Base-by-base conservation (phyloP, 2,329 filamentous ascomycete genomes). In the Diplodia corticola region DNA sequence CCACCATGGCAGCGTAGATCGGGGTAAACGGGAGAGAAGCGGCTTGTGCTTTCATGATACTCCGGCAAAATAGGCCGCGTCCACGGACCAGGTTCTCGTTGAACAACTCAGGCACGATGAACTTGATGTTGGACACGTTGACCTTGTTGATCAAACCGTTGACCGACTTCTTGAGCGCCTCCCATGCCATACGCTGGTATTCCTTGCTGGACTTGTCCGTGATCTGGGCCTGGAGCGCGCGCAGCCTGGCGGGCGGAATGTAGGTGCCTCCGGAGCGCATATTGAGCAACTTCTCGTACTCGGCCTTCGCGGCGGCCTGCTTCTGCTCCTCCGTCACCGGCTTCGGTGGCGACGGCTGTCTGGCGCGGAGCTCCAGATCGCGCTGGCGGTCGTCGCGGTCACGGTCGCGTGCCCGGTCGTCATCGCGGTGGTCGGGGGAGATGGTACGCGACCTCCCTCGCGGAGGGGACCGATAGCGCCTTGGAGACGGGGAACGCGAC, bases 141-240 rank as follows among this genome's bases (percentile, higher is more conserved):
- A 97, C 91, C 83, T 99, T 99, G 85, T 99, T 99, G 85, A 99
- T 97, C 70, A 99, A 82, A 72, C 95, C 95, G 76, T 99, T 98
- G 80, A 99, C 97, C 57, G 91, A 95, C 83, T 99, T 99, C 83
- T 99, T 99, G 74, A 99, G 82, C 13, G 94, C 94, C 80, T 99
- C 95, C 95, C 95, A 99, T 9, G 93, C 93, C 92, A 99, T 96
- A 73, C 95, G 91, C 85, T 98, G 95, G 76, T 97, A 98, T 80
- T 98, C 95, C 79, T 97, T 96, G 79, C 90, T 96, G 64, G 86
- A 89, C 83, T 96, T 97, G 81, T 99, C 95, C 69, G 93, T 97
- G 78, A 99, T 97, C 80, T 97, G 93, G 63, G 93, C 92, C 81
- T 99, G 95, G 68, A 99, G 86, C 46, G 94, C 94, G 72, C 93